phyloP scores from a whole-genome alignment of 2,329 filamentous ascomycete genomes.

The Lanzia echinophila region DNA sequence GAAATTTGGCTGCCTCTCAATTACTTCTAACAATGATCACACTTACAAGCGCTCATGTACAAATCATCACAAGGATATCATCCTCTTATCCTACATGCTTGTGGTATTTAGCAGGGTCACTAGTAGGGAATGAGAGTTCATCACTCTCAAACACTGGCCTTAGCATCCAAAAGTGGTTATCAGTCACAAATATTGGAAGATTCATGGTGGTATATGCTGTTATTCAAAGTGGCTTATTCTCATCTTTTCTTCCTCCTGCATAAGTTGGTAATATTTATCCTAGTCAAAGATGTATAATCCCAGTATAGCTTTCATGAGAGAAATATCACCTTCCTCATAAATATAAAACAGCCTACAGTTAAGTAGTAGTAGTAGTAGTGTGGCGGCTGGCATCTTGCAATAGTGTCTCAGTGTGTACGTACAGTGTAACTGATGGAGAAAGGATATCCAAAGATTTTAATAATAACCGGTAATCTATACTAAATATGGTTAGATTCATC shows the following conservation, averaged over 20 bases:
- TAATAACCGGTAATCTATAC: too few species aligned
- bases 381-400: too few species aligned
- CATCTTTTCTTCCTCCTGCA: constrained; percentile 86
- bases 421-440: too few species aligned
- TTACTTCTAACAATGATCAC: constrained; percentile 64
- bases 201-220: constrained; percentile 77
- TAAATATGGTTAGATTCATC: neutral
- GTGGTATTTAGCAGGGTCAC: constrained; percentile 59
- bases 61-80: constrained; percentile 84
- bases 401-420: too few species aligned
- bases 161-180: neutral
- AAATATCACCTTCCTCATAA: too few species aligned
- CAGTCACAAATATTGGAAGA: constrained; percentile 15
- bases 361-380: too few species aligned
- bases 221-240: constrained; percentile 78
- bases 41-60: constrained; percentile 79
- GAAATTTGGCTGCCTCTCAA: constrained; percentile 63
- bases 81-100: constrained; percentile 91
- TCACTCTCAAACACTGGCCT: neutral
- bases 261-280: constrained; percentile 31
- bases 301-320: too few species aligned
- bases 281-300: too few species aligned
- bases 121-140: constrained; percentile 8
- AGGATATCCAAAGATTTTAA: too few species aligned
- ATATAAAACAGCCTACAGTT: too few species aligned